Evolutionary conservation across 139 green algal genomes (phyloP), one percentile per base, ranked within the genome.

Genomic region (Chlorella ohadii): DNA sequence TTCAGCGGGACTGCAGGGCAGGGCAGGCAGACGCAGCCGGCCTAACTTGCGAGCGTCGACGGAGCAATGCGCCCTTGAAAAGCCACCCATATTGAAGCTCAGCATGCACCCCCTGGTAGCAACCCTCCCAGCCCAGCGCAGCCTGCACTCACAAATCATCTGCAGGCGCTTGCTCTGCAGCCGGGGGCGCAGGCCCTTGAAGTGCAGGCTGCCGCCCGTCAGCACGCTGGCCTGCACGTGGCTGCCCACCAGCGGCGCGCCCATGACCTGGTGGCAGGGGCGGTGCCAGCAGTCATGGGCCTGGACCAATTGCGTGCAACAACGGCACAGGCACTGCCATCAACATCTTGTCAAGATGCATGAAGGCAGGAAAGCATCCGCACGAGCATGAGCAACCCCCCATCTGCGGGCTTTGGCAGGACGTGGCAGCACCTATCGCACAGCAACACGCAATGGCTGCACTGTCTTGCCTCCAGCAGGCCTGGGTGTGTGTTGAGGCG

Each of bases 61-160:
- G 23, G 23, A n/a, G 7, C 44, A 51, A 16, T 6, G 7, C 44
- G 9, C 9, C 44, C 7, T 16, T 6, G 44, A 16, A 51, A 51
- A 6, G 44, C 44, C 44, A 51, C 44, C 44, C 44, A 51, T 6
- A 6, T 51, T 51, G 44, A 51, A 6, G n/a, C n/a, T n/a, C n/a
- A n/a, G n/a, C n/a, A n/a, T n/a, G n/a, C n/a, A n/a, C n/a, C n/a
- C n/a, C n/a, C n/a, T n/a, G n/a, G n/a, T n/a, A n/a, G n/a, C n/a
- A n/a, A n/a, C n/a, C n/a, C n/a, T n/a, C n/a, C n/a, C n/a, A n/a
- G n/a, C n/a, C n/a, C n/a, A n/a, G n/a, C n/a, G n/a, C n/a, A n/a
- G n/a, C n/a, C n/a, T n/a, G n/a, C 33, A 33, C 74, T 72, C 57
- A 82, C 76, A 97, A 23, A 96, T 93, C 94, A 97, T 97, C 59